These are phyloP conservation scores for Schizochytrium sp. DNA, from an alignment of 108 stramenopile species.

Conservation along the genomic window DNA sequence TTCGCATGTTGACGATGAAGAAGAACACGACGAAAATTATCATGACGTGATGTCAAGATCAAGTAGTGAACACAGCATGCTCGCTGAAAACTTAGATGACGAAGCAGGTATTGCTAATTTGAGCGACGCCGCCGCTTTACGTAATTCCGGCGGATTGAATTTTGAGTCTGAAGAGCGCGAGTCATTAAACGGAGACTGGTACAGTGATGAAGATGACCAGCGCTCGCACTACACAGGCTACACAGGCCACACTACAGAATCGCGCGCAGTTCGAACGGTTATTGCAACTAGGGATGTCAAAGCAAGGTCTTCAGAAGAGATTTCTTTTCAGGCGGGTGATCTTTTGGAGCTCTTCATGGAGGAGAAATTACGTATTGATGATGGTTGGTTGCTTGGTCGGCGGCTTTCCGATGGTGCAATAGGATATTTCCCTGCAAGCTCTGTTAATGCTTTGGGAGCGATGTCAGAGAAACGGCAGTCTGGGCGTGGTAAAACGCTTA, in stretches of 20 bases:
- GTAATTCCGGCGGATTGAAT: neutral
- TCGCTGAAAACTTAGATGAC: no score
- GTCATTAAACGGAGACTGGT: neutral
- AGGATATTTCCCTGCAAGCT: constrained; percentile 12
- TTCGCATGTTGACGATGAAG: neutral
- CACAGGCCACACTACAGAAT: neutral
- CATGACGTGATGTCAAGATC: neutral
- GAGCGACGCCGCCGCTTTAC: no score
- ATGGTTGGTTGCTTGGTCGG: constrained; percentile 39
- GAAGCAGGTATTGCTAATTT: no score
- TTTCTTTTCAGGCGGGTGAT: neutral
- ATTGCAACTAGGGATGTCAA: neutral
- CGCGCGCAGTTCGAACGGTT: neutral
- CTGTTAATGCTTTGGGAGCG: constrained; percentile 3
- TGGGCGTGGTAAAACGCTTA: neutral
- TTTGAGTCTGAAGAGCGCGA: neutral
- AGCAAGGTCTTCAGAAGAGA: constrained; percentile 5
- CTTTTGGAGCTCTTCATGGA: constrained; percentile 37
- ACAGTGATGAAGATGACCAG: neutral
- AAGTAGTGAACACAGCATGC: no score
- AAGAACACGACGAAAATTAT: neutral
- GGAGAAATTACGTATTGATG: constrained; percentile 37
- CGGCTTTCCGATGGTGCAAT: neutral
- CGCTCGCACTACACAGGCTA: neutral
- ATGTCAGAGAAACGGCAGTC: neutral